Conservation (phyloP, 1,284 basidiomycete species). For the Cystobasidiaceae sp. region DNA sequence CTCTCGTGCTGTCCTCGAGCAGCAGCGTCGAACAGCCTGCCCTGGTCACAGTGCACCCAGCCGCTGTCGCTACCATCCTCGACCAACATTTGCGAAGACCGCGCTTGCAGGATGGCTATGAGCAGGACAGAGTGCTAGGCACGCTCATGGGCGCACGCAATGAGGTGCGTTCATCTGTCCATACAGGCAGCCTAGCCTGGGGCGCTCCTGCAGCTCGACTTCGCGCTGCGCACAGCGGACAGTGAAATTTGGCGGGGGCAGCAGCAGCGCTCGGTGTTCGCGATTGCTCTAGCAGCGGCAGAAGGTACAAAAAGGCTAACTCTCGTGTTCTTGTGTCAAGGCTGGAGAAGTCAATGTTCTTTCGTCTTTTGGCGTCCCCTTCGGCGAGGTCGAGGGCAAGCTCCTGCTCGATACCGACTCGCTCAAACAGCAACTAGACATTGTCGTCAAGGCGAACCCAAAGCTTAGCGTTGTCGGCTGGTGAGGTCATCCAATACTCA, state of each 20-base stretch:
- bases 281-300: not conserved
- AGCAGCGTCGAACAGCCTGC: slow-evolving; percentile 15
- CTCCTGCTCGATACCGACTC: slow-evolving; percentile 28
- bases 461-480: slow-evolving; percentile 23
- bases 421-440: slow-evolving; percentile 20
- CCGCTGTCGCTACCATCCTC: slow-evolving; percentile 75
- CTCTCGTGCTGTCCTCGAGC: slow-evolving; percentile 20
- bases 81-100: slow-evolving; percentile 93
- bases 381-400: slow-evolving; percentile 72
- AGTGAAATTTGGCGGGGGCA: not conserved
- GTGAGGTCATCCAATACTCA: slow-evolving; percentile 45
- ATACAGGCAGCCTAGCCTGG: slow-evolving; percentile 41
- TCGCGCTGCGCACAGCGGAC: not conserved
- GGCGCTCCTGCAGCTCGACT: slow-evolving; percentile 12
- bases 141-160: slow-evolving; percentile 84
- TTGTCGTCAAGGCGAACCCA: slow-evolving; percentile 26
- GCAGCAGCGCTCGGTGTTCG: too few relatives aligned
- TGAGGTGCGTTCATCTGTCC: slow-evolving; percentile 47
- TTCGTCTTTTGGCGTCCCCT: slow-evolving; percentile 79
- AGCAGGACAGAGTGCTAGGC: slow-evolving; percentile 87
- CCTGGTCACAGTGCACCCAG: slow-evolving; percentile 21
- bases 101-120: slow-evolving; percentile 54
- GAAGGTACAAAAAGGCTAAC: not conserved
- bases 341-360: slow-evolving; percentile 64
- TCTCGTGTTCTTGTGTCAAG: slow-evolving; percentile 40